Percentiles rank a stretch among this genome's conserved stretches.
These are phyloP conservation scores for Zea luxurians DNA, from an alignment of 176 grass and related monocot genomes.

Conservation along the genomic window DNA sequence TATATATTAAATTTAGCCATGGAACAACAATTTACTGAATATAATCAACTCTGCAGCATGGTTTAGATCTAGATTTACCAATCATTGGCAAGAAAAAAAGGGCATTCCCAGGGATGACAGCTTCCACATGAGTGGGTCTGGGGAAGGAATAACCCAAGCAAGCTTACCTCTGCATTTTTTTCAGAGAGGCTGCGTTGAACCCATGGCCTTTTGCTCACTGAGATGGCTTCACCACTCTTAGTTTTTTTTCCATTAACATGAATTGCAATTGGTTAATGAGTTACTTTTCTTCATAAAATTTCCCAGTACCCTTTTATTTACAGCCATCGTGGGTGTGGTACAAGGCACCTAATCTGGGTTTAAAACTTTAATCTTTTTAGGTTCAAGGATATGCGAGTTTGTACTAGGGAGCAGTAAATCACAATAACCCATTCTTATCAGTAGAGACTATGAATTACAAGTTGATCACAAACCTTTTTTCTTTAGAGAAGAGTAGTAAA, in stretches of 20 bases:
- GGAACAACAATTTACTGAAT: neutral
- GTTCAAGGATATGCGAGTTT: neutral
- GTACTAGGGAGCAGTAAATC: neutral
- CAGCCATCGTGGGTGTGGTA: neutral
- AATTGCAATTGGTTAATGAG: neutral
- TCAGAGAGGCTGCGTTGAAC: no score
- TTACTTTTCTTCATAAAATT: constrained; percentile 4
- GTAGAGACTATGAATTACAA: neutral
- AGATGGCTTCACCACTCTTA: no score
- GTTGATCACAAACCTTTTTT: neutral
- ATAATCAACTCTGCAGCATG: neutral
- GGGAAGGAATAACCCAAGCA: no score
- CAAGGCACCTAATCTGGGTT: neutral
- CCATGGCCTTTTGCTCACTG: no score
- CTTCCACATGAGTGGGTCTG: no score
- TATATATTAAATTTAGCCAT: neutral
- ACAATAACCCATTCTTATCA: neutral
- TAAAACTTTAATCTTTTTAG: neutral
- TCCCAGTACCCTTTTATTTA: neutral
- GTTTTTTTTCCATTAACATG: neutral
- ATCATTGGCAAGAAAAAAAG: neutral
- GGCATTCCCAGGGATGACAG: no score
- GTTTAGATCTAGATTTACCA: neutral
- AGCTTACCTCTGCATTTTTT: no score
- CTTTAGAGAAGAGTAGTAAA: neutral